Base-by-base conservation (phyloP, 345 rosid genomes). In the Turnera subulata region DNA sequence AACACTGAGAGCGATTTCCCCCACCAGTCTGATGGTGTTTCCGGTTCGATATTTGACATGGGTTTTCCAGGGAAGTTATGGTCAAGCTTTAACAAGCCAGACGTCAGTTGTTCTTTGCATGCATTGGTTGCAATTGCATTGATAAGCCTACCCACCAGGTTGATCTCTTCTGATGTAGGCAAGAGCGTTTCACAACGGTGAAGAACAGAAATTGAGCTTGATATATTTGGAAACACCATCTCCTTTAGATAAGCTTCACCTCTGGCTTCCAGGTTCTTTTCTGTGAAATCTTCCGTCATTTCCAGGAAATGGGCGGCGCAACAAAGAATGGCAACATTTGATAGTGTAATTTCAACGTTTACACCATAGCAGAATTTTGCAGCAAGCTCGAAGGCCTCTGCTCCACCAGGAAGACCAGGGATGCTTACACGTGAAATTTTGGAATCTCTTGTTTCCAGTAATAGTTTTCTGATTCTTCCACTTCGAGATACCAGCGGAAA, bases 341-440 rank as follows among this genome's bases (percentile, higher is more conserved):
- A 80, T 29, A 77, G 65, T 22, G 82, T 75, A 50, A 93, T 77
- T 56, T 93, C 99, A 9, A 82, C 73, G 62, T 74, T 78, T 55
- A 86, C 74, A 39, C 97, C 97, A 21, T 93, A 93, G 53, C 99
- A 93, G 78, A 87, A 89, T 77, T 93, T 93, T n/a, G 99, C 99
- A 57, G 96, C 99, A 2, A 81, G 74, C 73, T 89, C 99, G 37
- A 93, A 93, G 11, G 88, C 96, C 69, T 85, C 99, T 2, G 88
- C 56, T 64, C 96, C 97, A 23, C 97, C 99, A 0, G 96, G 99
- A 25, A 80, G 75, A 35, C 68, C 71, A 6, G 84, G 55, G 33
- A 93, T 82, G 70, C 51, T 85, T 16, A 89, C 58, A 61, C 77
- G 83, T 2, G 83, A 78, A 55, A 73, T 53, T 66, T 87, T 89